phyloP scores from a whole-genome alignment of 23 red algal species.

The Gracilariopsis chorda region DNA sequence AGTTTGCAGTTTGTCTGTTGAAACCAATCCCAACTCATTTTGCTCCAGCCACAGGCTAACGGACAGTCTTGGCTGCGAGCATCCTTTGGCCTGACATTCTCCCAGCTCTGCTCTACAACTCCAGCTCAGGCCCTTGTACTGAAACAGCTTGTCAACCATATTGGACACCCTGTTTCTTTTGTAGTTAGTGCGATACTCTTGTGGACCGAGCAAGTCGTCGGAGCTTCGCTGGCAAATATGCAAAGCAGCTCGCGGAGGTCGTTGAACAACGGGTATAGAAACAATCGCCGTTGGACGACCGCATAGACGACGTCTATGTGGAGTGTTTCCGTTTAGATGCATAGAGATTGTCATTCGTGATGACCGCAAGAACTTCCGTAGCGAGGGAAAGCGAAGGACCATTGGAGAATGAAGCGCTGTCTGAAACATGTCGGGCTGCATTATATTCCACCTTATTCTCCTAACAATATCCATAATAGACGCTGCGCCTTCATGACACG shows the following conservation, averaged over 20 bases:
- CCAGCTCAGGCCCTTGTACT: background rate
- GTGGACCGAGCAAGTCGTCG: background rate
- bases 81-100: background rate
- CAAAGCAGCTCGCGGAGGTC: background rate
- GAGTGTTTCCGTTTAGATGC: background rate
- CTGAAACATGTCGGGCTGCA: background rate
- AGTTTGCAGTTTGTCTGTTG: background rate
- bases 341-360: background rate
- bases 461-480: background rate
- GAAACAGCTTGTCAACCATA: background rate
- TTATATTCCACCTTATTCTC: background rate
- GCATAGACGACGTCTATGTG: background rate
- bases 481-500: background rate
- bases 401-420: background rate
- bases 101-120: background rate
- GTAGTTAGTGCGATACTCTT: background rate
- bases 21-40: background rate
- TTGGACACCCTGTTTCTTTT: background rate
- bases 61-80: background rate
- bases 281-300: background rate
- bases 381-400: background rate
- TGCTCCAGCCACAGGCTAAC: constrained; percentile 28
- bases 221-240: background rate
- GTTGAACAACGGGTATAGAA: background rate
- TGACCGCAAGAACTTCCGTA: background rate